These are phyloP conservation scores for Yarrowia osloensis DNA, from an alignment of 805 yeast genomes.

Conservation along the genomic window DNA sequence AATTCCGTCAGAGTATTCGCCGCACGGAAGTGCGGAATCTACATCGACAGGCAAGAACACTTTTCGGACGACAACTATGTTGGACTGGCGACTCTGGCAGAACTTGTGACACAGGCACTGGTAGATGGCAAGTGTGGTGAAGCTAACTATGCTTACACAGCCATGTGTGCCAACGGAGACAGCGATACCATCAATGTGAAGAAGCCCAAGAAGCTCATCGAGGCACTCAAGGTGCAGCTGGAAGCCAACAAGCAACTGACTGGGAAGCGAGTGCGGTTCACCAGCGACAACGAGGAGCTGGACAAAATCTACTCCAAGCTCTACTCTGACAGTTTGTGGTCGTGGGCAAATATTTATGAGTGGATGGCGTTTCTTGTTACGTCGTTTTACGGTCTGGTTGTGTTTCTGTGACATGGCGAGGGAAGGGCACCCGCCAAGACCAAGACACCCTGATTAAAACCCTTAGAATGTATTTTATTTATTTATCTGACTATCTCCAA, in stretches of 20 bases:
- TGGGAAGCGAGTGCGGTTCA: not conserved
- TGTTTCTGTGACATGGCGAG: not conserved
- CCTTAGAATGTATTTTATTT: not conserved
- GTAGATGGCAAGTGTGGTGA: not conserved
- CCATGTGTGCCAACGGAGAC: not conserved
- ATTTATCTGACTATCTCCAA: not conserved
- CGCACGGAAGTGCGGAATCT: not conserved
- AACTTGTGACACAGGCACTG: not conserved
- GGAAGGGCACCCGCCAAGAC: too few species aligned
- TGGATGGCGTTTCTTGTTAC: not conserved
- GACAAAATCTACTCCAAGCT: not conserved
- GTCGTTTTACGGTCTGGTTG: not conserved
- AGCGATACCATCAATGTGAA: not conserved
- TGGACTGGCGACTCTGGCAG: not conserved
- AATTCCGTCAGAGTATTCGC: not conserved
- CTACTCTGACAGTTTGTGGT: not conserved
- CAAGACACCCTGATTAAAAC: too few species aligned
- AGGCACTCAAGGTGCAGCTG: not conserved
- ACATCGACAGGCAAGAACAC: not conserved
- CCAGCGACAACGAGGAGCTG: not conserved
- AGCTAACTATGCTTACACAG: conserved; percentile 9
- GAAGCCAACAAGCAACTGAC: not conserved
- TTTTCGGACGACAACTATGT: not conserved
- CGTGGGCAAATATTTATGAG: not conserved
- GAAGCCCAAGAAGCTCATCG: not conserved